Base-by-base conservation (phyloP, 345 rosid genomes). In the Rhodamnia argentea region DNA sequence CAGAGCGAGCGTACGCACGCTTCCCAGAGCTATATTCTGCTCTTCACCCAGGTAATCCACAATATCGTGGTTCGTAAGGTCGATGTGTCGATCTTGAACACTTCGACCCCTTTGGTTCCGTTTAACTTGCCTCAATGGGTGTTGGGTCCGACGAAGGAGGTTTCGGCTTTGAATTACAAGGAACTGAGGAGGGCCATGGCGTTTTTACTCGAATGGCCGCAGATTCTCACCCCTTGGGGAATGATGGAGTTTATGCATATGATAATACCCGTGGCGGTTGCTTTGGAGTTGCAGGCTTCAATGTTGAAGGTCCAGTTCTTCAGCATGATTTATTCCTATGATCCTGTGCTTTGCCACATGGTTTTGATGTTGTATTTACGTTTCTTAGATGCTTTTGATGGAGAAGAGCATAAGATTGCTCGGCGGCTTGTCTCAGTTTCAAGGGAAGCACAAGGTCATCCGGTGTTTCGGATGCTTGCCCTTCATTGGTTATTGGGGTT, bases 1-100 rank as follows among this genome's bases (percentile, higher is more conserved):
- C 99, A 94, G 84, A 94, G 94, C 83, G 99, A 97, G 91, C 92
- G 98, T 27, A 96, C 96, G 16, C 99, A 97, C 83, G 98, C 99
- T 64, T 94, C 92, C 54, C 99, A 97, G 87, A 86, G 93, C 82
- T 96, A 97, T 83, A 89, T 94, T 76, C 91, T 97, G 89, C 90
- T 97, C 91, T 94, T 96, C 89, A 91, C 97, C 0, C 89, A 88
- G 29, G 91, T 96, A 64, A 89, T 96, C 57, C 86, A 90, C 89
- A 92, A 92, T 87, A 91, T 95, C 52, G 96, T 93, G 27, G 32
- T 92, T 87, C 87, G 87, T 62, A 92, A 93, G 90, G 88, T 92
- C 83, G 92, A 87, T 82, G 94, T 93, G 50, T 95, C 99, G 2
- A 89, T 97, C 90, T 87, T 95, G 87, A 95, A 90, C 89, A 92